These are phyloP conservation scores for Pseudogymnoascus sp. DNA, from an alignment of 2,329 filamentous ascomycete species.

Conservation along the genomic window DNA sequence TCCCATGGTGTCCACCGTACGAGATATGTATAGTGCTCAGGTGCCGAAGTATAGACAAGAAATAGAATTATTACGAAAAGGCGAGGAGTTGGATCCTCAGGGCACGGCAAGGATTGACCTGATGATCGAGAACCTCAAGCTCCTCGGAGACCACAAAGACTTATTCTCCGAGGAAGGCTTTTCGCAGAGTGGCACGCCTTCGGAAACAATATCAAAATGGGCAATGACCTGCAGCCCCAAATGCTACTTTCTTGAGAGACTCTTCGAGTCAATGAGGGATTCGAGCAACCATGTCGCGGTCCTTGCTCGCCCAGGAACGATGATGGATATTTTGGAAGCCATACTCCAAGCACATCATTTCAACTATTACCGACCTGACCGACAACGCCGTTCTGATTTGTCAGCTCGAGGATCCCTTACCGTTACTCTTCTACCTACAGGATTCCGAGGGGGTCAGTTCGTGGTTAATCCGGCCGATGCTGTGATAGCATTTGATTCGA, in stretches of 20 bases:
- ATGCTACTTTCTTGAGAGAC: conserved; percentile 49
- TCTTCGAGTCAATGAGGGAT: conserved; percentile 39
- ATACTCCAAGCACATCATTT: conserved; percentile 37
- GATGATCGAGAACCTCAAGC: conserved; percentile 43
- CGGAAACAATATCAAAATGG: conserved; percentile 41
- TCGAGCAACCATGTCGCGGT: conserved; percentile 43
- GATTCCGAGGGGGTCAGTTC: conserved; percentile 12
- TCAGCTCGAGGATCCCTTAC: conserved; percentile 15
- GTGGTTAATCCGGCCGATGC: conserved; percentile 13
- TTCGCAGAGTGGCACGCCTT: conserved; percentile 30
- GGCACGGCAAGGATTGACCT: conserved; percentile 41
- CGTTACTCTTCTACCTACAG: conserved; percentile 23
- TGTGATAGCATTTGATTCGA: conserved; percentile 15
- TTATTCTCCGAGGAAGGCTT: conserved; percentile 39
- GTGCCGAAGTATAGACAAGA: conserved; percentile 37
- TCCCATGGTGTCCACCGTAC: conserved; percentile 45
- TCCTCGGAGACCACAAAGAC: conserved; percentile 50
- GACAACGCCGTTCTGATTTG: conserved; percentile 24
- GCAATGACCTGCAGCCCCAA: conserved; percentile 50
- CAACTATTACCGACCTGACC: conserved; percentile 24
- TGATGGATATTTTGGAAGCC: conserved; percentile 44
- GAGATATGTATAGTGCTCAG: conserved; percentile 44
- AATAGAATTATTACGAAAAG: conserved; percentile 42
- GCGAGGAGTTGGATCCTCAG: conserved; percentile 33
- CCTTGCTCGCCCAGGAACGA: conserved; percentile 40